Evolutionary conservation across 2,329 filamentous ascomycete genomes (phyloP).

Genomic region (Talaromyces marneffei): DNA sequence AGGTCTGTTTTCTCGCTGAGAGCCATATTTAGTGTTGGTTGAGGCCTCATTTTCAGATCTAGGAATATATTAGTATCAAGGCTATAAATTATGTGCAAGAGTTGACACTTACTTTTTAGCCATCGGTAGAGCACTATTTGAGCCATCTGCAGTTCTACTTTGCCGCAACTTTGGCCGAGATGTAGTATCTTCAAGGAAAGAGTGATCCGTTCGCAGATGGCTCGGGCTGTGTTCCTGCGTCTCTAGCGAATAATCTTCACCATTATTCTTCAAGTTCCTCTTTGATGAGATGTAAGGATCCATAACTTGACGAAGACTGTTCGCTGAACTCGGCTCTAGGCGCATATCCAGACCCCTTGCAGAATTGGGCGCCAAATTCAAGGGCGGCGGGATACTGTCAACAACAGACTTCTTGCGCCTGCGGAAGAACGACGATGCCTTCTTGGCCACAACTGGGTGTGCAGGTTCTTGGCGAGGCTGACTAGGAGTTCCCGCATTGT

Average conservation of each 20-base stretch:
- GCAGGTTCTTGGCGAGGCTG: slow-evolving; percentile 29
- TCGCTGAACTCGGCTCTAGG: slow-evolving; percentile 57
- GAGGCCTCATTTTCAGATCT: slow-evolving; percentile 32
- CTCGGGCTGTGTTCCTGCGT: not conserved
- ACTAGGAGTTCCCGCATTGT: slow-evolving; percentile 21
- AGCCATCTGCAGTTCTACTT: slow-evolving; percentile 19
- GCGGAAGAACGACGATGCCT: slow-evolving; percentile 89
- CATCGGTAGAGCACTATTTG: slow-evolving; percentile 18
- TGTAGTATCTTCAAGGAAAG: slow-evolving; percentile 5
- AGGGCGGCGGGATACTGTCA: slow-evolving; percentile 59
- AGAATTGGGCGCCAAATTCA: slow-evolving; percentile 42
- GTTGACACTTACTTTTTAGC: not conserved
- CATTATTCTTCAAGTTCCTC: slow-evolving; percentile 21
- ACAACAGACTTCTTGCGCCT: slow-evolving; percentile 83
- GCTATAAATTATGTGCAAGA: slow-evolving; percentile 10
- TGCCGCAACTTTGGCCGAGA: slow-evolving; percentile 5
- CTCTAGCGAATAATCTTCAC: slow-evolving; percentile 16
- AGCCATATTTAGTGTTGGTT: slow-evolving; percentile 11
- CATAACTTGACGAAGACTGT: slow-evolving; percentile 81
- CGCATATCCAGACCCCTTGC: slow-evolving; percentile 31
- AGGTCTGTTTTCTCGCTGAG: slow-evolving; percentile 15
- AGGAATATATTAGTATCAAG: slow-evolving; percentile 28
- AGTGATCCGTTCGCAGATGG: not conserved
- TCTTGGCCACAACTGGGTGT: slow-evolving; percentile 70
- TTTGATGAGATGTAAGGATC: slow-evolving; percentile 61